Percentiles rank a stretch among this genome's conserved stretches.
Evolutionary conservation across 2,329 filamentous ascomycete genomes (phyloP).

Genomic region (Calonectria hawksworthii): DNA sequence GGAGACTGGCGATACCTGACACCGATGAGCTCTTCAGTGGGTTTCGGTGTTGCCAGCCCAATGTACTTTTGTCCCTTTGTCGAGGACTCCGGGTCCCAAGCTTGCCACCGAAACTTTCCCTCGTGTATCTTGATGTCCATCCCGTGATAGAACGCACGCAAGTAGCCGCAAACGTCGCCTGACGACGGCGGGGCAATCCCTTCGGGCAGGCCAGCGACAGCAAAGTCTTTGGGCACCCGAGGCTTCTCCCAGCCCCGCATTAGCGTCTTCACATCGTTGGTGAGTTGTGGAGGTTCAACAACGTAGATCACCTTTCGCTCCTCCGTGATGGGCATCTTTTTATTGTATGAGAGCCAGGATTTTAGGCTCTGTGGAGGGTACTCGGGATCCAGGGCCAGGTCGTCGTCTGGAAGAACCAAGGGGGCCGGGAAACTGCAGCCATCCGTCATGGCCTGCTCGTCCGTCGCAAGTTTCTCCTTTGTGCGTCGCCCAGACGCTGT

Average conservation of each 20-base stretch:
- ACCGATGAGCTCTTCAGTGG: constrained; percentile 54
- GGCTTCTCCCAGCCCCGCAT: constrained; percentile 61
- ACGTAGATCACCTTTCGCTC: constrained; percentile 68
- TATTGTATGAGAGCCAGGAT: constrained; percentile 60
- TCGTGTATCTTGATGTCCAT: constrained; percentile 63
- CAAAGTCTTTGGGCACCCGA: constrained; percentile 19
- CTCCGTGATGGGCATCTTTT: constrained; percentile 64
- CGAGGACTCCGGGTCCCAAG: constrained; percentile 57
- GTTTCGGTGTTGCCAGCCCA: constrained; percentile 56
- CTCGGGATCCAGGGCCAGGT: constrained; percentile 67
- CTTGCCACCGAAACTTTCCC: constrained; percentile 57
- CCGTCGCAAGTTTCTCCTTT: constrained; percentile 18
- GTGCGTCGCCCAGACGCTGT: constrained; percentile 41
- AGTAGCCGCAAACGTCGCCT: constrained; percentile 53
- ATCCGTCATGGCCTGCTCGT: constrained; percentile 36
- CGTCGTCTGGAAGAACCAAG: constrained; percentile 71
- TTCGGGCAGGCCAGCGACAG: constrained; percentile 4
- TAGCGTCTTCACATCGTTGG: constrained; percentile 46
- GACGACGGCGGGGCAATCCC: constrained; percentile 40
- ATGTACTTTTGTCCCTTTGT: constrained; percentile 52
- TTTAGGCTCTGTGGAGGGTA: constrained; percentile 65
- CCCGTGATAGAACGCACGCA: constrained; percentile 66
- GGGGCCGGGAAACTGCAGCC: constrained; percentile 67
- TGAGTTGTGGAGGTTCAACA: constrained; percentile 59
- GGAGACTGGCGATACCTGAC: constrained; percentile 65